Percentiles rank a stretch among this genome's conserved stretches.
These are phyloP conservation scores for Yamadazyma sp. DNA, from an alignment of 805 yeast genomes.

Conservation along the genomic window DNA sequence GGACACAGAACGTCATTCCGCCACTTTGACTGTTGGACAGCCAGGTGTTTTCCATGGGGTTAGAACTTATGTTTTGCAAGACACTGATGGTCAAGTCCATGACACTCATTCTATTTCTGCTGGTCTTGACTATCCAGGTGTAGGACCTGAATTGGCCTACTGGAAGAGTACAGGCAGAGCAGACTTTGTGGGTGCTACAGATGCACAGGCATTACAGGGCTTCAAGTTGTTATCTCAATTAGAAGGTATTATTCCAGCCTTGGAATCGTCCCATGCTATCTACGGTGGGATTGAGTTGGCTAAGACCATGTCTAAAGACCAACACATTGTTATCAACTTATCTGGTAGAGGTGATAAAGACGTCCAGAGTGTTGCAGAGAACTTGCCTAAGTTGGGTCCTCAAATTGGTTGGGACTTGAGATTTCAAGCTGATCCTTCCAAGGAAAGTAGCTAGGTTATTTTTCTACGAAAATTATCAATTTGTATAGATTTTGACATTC, in stretches of 20 bases:
- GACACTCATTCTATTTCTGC: slow-evolving; percentile 99
- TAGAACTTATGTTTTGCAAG: slow-evolving; percentile 88
- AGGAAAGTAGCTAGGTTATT: slow-evolving; percentile 17
- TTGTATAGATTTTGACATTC: background rate
- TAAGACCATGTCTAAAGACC: slow-evolving; percentile 70
- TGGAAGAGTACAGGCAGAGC: slow-evolving; percentile 97
- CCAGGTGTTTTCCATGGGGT: slow-evolving; percentile 99
- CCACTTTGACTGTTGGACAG: slow-evolving; percentile 90
- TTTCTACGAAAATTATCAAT: background rate
- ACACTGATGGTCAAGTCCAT: slow-evolving; percentile 89
- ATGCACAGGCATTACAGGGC: slow-evolving; percentile 91
- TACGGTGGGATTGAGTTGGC: slow-evolving; percentile 90
- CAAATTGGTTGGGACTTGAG: slow-evolving; percentile 94
- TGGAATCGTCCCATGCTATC: slow-evolving; percentile 96
- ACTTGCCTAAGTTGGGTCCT: slow-evolving; percentile 86
- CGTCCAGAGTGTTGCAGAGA: slow-evolving; percentile 96
- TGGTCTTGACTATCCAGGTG: slow-evolving; percentile 98
- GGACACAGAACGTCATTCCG: slow-evolving; percentile 86
- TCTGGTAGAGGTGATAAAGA: slow-evolving; percentile 99
- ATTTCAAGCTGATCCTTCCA: slow-evolving; percentile 58
- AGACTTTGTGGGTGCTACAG: slow-evolving; percentile 85
- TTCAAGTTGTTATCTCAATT: slow-evolving; percentile 84
- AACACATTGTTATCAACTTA: slow-evolving; percentile 81
- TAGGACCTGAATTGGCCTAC: slow-evolving; percentile 94
- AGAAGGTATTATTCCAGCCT: slow-evolving; percentile 98